Conservation (phyloP, 495 filamentous ascomycete genomes). For the Hypoxylon rickii region DNA sequence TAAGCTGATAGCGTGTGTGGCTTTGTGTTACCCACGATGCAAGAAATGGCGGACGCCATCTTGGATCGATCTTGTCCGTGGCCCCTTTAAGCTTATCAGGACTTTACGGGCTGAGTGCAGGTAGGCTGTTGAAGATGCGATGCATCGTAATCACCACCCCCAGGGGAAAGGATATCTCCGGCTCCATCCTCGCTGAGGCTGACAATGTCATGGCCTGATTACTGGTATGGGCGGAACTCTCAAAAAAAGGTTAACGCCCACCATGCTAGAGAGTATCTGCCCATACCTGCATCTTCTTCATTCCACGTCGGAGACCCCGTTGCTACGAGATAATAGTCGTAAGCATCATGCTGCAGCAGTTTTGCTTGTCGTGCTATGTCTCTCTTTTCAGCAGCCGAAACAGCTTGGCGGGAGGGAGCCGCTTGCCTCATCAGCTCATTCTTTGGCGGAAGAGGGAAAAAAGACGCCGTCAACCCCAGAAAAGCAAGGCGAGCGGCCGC, state of each 20-base stretch:
- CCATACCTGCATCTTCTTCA: background rate
- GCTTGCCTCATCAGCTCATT: slow-evolving; percentile 3
- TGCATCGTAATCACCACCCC: background rate
- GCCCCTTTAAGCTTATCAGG: background rate
- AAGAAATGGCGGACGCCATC: slow-evolving; percentile 24
- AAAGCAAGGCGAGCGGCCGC: slow-evolving; percentile 1
- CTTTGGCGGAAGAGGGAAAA: background rate
- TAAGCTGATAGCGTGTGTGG: slow-evolving; percentile 14
- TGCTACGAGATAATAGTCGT: background rate
- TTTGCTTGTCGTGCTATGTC: too few species aligned
- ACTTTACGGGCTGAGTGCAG: too few species aligned
- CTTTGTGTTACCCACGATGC: slow-evolving; percentile 33
- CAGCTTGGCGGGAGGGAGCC: background rate
- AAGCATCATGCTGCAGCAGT: too few species aligned
- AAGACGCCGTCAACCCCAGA: slow-evolving; percentile 2
- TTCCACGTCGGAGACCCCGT: slow-evolving; percentile 3
- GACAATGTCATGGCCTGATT: background rate
- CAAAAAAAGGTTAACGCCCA: background rate
- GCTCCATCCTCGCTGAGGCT: background rate
- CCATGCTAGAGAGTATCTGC: background rate
- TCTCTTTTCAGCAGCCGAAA: background rate
- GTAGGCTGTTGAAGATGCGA: too few species aligned
- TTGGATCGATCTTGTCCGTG: slow-evolving; percentile 20
- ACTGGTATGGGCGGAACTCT: background rate
- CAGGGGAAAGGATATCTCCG: background rate